These are phyloP conservation scores for Rhynchospora breviuscula DNA, from an alignment of 176 grass and related monocot genomes.

Conservation along the genomic window DNA sequence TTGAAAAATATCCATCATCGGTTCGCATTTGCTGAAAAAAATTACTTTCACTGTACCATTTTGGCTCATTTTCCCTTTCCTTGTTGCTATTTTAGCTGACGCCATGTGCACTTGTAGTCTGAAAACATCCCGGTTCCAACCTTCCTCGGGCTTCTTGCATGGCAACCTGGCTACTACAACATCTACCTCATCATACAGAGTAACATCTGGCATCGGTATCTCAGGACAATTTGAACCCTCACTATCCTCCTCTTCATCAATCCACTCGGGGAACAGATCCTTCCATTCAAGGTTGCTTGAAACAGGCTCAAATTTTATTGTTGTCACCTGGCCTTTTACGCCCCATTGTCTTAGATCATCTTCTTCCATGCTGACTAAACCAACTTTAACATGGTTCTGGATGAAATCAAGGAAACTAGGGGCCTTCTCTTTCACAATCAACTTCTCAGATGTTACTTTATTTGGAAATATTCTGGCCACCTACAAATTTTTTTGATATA, in stretches of 20 bases:
- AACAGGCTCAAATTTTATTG: slow-evolving; percentile 51
- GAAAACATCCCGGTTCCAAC: slow-evolving; percentile 75
- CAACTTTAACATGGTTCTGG: slow-evolving; percentile 37
- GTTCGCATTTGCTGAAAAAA: slow-evolving; percentile 66
- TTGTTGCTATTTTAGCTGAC: slow-evolving; percentile 43
- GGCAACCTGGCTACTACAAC: slow-evolving; percentile 66
- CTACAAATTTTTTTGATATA: slow-evolving; percentile 1
- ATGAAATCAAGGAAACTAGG: slow-evolving; percentile 58
- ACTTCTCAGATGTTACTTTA: slow-evolving; percentile 38
- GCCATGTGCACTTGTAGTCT: slow-evolving; percentile 80
- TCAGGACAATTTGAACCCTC: slow-evolving; percentile 68
- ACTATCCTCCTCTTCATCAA: slow-evolving; percentile 92
- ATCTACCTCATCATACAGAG: slow-evolving; percentile 43
- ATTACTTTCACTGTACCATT: slow-evolving; percentile 55
- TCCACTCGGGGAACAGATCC: slow-evolving; percentile 97
- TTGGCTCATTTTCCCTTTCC: slow-evolving; percentile 20
- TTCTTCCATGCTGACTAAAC: slow-evolving; percentile 56
- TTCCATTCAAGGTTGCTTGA: slow-evolving; percentile 59
- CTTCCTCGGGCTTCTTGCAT: slow-evolving; percentile 37
- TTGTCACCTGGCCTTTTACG: slow-evolving; percentile 44
- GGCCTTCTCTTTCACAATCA: slow-evolving; percentile 50
- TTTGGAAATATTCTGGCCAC: slow-evolving; percentile 36
- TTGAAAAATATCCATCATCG: slow-evolving; percentile 95
- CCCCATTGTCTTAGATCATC: slow-evolving; percentile 50
- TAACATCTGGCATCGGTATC: slow-evolving; percentile 76